Evolutionary conservation across 257 asterid species (phyloP).

Genomic region (Fraxinus anomala): DNA sequence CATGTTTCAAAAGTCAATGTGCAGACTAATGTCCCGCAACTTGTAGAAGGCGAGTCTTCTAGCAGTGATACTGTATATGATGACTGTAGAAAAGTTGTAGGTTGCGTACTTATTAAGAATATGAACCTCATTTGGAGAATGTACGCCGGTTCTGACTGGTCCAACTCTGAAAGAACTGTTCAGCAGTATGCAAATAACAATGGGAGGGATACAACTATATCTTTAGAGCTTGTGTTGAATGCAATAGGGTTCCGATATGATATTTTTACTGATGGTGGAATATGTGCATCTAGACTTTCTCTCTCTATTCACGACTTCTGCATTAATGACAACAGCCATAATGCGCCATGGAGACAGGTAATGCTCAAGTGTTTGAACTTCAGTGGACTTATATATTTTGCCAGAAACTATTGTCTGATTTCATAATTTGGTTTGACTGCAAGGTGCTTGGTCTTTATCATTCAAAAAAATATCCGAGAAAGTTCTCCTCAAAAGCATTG

Average conservation of each 20-base stretch:
- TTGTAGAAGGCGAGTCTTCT: conserved; percentile 45
- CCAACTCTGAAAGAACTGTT: conserved; percentile 43
- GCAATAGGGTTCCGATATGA: conserved; percentile 70
- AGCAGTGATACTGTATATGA: conserved; percentile 46
- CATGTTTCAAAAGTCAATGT: conserved; percentile 62
- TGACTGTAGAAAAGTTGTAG: conserved; percentile 57
- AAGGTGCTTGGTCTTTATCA: conserved; percentile 83
- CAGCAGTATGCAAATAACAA: conserved; percentile 40
- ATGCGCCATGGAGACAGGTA: conserved; percentile 99
- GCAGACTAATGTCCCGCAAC: conserved; percentile 35
- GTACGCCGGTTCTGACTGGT: conserved; percentile 90
- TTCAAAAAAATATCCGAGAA: conserved; percentile 74
- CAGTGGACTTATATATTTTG: conserved; percentile 20
- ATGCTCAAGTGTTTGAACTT: conserved; percentile 25
- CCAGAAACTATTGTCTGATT: conserved; percentile 25
- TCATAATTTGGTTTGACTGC: conserved; percentile 27
- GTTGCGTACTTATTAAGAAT: conserved; percentile 63
- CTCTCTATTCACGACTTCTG: conserved; percentile 63
- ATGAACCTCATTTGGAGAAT: conserved; percentile 85
- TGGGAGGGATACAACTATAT: conserved; percentile 59
- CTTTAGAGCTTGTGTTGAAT: conserved; percentile 69
- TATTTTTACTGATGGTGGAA: conserved; percentile 72
- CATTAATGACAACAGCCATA: conserved; percentile 65
- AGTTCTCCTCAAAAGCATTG: conserved; percentile 70
- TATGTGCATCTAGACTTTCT: conserved; percentile 60